Evolutionary conservation across 1,139 yeast genomes (phyloP).

Genomic region (Kodamaea ohmeri): DNA sequence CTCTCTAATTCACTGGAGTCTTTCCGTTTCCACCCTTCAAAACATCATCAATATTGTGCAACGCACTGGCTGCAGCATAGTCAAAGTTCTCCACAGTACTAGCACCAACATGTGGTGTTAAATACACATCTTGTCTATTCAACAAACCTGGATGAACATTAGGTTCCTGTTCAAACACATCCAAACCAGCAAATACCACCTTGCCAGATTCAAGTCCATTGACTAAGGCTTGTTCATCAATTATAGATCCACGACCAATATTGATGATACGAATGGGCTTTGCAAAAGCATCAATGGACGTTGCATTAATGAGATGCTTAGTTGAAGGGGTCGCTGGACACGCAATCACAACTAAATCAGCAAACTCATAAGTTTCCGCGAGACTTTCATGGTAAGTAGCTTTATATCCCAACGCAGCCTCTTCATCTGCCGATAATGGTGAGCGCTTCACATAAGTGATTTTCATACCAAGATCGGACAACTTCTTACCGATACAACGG

Average conservation of each 20-base stretch:
- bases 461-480: conserved; percentile 62
- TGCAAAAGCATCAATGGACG: conserved; percentile 15
- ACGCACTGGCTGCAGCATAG: conserved; percentile 20
- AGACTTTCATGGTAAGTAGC: conserved; percentile 39
- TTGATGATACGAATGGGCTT: conserved; percentile 24
- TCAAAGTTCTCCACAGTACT: conserved; percentile 26
- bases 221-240: conserved; percentile 26
- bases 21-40: conserved; percentile 32
- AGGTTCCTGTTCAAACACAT: conserved; percentile 27
- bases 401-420: conserved; percentile 39
- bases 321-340: conserved; percentile 28
- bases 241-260: conserved; percentile 24
- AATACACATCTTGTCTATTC: conserved; percentile 23
- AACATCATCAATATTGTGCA: conserved; percentile 46
- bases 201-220: conserved; percentile 24
- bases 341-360: conserved; percentile 27
- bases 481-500: conserved; percentile 55
- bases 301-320: conserved; percentile 18
- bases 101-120: conserved; percentile 27
- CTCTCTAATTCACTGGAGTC: conserved; percentile 34
- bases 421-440: conserved; percentile 38
- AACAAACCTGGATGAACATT: conserved; percentile 20
- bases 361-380: conserved; percentile 16
- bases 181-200: conserved; percentile 26
- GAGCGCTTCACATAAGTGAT: conserved; percentile 62